Evolutionary conservation across 2,329 filamentous ascomycete species (phyloP).

Genomic region (Colletotrichum godetiae): DNA sequence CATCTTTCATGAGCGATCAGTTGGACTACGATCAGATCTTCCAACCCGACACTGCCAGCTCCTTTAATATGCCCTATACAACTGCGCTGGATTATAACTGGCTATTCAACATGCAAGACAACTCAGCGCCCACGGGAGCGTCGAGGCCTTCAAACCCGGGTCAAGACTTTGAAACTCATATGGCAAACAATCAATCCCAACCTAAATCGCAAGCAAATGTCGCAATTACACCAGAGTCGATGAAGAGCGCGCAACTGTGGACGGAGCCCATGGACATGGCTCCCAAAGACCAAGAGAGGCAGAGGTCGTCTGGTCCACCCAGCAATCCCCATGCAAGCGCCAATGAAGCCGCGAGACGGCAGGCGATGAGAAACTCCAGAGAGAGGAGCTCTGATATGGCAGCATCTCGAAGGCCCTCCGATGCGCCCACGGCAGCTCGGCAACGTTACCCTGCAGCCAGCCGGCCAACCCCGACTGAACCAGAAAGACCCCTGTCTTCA

Average conservation of each 20-base stretch:
- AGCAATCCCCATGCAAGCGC: background rate
- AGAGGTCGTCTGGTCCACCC: slow-evolving; percentile 33
- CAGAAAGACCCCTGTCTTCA: slow-evolving; percentile 40
- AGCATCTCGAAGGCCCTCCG: background rate
- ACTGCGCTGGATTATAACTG: slow-evolving; percentile 72
- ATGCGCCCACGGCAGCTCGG: background rate
- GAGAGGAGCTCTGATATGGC: background rate
- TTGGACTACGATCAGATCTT: slow-evolving; percentile 64
- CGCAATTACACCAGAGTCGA: slow-evolving; percentile 34
- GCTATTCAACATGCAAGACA: slow-evolving; percentile 64
- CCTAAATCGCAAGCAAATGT: slow-evolving; percentile 34
- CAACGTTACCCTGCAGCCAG: background rate
- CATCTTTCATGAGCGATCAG: slow-evolving; percentile 25
- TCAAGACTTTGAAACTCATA: background rate
- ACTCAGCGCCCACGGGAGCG: slow-evolving; percentile 25
- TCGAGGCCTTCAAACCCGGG: background rate
- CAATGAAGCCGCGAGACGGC: background rate
- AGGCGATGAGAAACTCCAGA: background rate
- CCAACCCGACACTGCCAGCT: slow-evolving; percentile 70
- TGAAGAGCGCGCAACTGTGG: slow-evolving; percentile 41
- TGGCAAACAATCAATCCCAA: background rate
- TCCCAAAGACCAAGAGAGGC: background rate
- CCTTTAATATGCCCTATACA: slow-evolving; percentile 74
- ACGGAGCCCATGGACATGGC: slow-evolving; percentile 14
- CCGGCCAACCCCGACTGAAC: slow-evolving; percentile 1